These are phyloP conservation scores for Aciculosporium take DNA, from an alignment of 2,329 filamentous ascomycete species.

Conservation along the genomic window DNA sequence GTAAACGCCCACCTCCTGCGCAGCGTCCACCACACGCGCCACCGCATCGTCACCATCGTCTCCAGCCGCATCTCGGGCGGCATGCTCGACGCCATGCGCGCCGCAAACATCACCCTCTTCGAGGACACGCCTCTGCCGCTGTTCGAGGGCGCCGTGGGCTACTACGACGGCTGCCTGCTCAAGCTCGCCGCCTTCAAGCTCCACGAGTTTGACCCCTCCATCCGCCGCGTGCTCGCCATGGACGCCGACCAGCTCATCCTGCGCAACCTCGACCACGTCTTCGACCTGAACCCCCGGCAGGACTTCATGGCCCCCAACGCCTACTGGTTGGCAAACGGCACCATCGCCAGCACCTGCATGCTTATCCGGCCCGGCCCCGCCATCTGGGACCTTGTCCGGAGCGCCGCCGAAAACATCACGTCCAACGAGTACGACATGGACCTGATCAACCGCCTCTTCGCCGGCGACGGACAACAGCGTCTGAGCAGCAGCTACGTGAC, in stretches of 20 bases:
- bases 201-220: slow-evolving; percentile 6
- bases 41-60: slow-evolving; percentile 8
- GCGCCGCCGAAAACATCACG: slow-evolving; percentile 1
- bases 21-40: slow-evolving; percentile 1
- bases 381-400: slow-evolving; percentile 6
- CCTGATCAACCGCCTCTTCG: slow-evolving; percentile 9
- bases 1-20: slow-evolving; percentile 9
- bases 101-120: slow-evolving; percentile 5
- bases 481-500: slow-evolving; percentile 7
- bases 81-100: slow-evolving; percentile 5
- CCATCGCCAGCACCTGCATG: slow-evolving; percentile 10
- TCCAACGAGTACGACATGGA: slow-evolving; percentile 10
- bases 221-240: slow-evolving; percentile 7
- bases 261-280: slow-evolving; percentile 8
- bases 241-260: slow-evolving; percentile 11
- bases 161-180: slow-evolving; percentile 9
- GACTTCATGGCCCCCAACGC: slow-evolving; percentile 7
- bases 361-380: slow-evolving; percentile 7
- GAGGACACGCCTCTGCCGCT: slow-evolving; percentile 7
- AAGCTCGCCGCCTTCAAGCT: slow-evolving; percentile 10
- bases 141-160: background rate
- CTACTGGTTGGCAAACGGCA: slow-evolving; percentile 8
- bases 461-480: background rate
- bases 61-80: slow-evolving; percentile 7
- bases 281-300: slow-evolving; percentile 5